A percentile compares a stretch with the other conserved stretches of the same genome.
Conservation (phyloP, 208 protist species). For the Strigomonas culicis region DNA sequence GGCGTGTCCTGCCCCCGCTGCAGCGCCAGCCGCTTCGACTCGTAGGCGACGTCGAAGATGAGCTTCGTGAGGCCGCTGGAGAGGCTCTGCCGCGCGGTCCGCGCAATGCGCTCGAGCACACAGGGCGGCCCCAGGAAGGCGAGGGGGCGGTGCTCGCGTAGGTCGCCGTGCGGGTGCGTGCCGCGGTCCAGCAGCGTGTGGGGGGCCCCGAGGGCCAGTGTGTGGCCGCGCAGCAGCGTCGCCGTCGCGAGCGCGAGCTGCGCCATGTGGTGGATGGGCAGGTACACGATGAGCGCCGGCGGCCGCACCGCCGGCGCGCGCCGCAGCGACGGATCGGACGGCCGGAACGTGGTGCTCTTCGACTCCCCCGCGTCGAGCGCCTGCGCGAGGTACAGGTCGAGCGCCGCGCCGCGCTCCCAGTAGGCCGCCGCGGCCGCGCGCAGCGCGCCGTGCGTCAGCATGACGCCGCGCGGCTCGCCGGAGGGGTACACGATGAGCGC, state of each 20-base stretch:
- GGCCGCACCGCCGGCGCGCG: constrained; percentile 13
- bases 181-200: constrained; percentile 40
- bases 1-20: constrained; percentile 63
- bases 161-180: constrained; percentile 62
- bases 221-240: constrained; percentile 33
- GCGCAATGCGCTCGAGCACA: constrained; percentile 57
- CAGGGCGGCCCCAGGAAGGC: constrained; percentile 54
- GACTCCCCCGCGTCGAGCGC: background rate
- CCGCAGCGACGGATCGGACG: constrained; percentile 17
- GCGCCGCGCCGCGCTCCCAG: constrained; percentile 16
- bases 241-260: constrained; percentile 57
- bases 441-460: constrained; percentile 72
- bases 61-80: constrained; percentile 27
- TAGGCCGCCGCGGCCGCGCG: constrained; percentile 33
- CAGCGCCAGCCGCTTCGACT: constrained; percentile 46
- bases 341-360: constrained; percentile 17
- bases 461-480: constrained; percentile 75
- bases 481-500: constrained; percentile 81
- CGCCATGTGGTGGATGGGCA: constrained; percentile 75
- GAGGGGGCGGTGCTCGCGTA: constrained; percentile 64
- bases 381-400: background rate
- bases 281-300: constrained; percentile 71
- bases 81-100: constrained; percentile 44
- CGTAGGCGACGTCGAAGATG: constrained; percentile 67
- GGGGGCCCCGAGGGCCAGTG: constrained; percentile 64